Evolutionary conservation across 371 early-diverging fungal species (phyloP).

Genomic region (Mucor mucedo): DNA sequence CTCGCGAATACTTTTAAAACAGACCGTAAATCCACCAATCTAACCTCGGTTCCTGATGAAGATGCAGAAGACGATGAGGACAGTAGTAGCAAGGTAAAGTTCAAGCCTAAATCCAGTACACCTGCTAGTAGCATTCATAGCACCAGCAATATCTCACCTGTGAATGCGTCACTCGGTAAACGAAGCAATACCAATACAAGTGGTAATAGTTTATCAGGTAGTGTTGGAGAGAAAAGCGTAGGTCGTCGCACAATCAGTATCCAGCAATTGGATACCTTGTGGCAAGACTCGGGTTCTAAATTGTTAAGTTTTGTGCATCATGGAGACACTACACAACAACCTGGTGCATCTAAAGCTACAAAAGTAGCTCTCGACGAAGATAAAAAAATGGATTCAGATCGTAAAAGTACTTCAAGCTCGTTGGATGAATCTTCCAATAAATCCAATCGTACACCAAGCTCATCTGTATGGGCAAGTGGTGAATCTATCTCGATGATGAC

Average conservation of each 20-base stretch:
- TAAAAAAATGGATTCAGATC: constrained; percentile 29
- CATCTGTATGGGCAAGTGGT: constrained; percentile 23
- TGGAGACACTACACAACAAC: constrained; percentile 16
- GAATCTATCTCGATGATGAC: constrained; percentile 36
- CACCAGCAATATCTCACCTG: constrained; percentile 1
- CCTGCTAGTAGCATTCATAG: constrained; percentile 24
- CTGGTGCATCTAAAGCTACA: not conserved
- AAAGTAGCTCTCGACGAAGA: constrained; percentile 19
- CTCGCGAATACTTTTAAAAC: constrained; percentile 38
- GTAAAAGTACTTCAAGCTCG: constrained; percentile 26
- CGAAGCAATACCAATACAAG: constrained; percentile 22
- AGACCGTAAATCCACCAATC: constrained; percentile 39
- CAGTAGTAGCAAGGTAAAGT: constrained; percentile 29
- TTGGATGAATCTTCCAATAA: constrained; percentile 41
- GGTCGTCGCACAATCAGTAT: constrained; percentile 49
- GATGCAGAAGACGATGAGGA: constrained; percentile 21
- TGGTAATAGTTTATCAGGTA: constrained; percentile 13
- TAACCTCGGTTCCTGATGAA: constrained; percentile 30
- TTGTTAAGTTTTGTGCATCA: constrained; percentile 51
- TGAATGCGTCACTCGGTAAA: constrained; percentile 19
- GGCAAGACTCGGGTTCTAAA: constrained; percentile 54
- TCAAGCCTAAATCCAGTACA: constrained; percentile 41
- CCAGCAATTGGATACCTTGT: constrained; percentile 49
- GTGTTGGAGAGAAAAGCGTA: not conserved
- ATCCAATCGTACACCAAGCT: constrained; percentile 51